Evolutionary conservation across 768 basidiomycete species (phyloP).

Genomic region (Xerocomellus chrysenteron): DNA sequence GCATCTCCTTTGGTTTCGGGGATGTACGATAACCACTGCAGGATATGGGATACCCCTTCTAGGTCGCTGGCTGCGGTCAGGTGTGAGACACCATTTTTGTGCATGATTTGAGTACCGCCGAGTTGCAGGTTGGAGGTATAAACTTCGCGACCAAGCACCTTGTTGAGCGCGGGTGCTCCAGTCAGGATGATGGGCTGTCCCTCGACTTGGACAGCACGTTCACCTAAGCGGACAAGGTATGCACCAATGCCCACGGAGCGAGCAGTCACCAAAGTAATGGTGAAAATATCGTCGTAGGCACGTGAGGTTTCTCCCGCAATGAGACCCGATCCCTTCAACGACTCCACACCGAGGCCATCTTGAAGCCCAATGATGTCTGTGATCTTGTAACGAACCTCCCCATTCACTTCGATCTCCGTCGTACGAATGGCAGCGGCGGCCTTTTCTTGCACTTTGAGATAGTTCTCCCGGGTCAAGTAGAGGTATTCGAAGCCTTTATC

Average conservation of each 20-base stretch:
- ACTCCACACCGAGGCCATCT: constrained; percentile 96
- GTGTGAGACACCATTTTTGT: constrained; percentile 99
- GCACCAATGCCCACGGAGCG: constrained; percentile 99
- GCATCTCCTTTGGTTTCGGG: constrained; percentile 79
- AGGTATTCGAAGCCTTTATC: constrained; percentile 97
- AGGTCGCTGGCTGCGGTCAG: constrained; percentile 93
- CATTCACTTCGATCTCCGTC: constrained; percentile 79
- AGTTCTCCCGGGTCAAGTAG: constrained; percentile 92
- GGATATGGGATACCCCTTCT: constrained; percentile 90
- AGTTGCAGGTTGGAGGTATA: constrained; percentile 98
- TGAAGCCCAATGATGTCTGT: constrained; percentile 97
- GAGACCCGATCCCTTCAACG: constrained; percentile 91
- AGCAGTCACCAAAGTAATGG: constrained; percentile 97
- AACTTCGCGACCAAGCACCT: constrained; percentile 97
- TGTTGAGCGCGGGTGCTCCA: constrained; percentile 95
- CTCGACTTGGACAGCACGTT: constrained; percentile 97
- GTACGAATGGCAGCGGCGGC: constrained; percentile 76
- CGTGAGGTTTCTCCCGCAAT: constrained; percentile 98
- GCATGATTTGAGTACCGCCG: constrained; percentile 99
- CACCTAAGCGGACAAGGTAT: constrained; percentile 95
- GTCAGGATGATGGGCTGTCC: constrained; percentile 99
- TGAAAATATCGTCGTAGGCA: constrained; percentile 99
- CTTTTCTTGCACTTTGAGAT: constrained; percentile 86
- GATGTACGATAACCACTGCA: constrained; percentile 93
- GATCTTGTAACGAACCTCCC: constrained; percentile 89